phyloP scores from a whole-genome alignment of 169 alveolate species.

The Plasmodium gallinaceum region DNA sequence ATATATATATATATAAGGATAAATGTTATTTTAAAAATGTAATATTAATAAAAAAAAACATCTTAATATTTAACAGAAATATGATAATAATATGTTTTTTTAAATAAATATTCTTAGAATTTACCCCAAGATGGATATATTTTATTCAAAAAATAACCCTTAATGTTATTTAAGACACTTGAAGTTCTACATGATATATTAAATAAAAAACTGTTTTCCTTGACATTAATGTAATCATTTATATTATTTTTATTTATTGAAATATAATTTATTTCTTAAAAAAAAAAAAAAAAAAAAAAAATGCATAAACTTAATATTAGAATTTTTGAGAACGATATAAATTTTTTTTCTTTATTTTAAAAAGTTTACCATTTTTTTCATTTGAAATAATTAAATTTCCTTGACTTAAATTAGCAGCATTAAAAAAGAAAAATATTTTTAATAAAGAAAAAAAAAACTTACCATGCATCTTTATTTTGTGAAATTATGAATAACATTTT shows the following conservation, averaged over 20 bases:
- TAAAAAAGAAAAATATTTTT: slow-evolving; percentile 22
- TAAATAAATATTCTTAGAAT: not conserved
- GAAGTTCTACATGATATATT: slow-evolving; percentile 39
- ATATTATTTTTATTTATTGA: slow-evolving; percentile 30
- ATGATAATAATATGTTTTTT: too few relatives aligned
- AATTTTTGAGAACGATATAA: not conserved
- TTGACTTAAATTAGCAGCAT: slow-evolving; percentile 32
- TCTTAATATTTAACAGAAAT: too few relatives aligned
- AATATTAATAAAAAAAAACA: not conserved
- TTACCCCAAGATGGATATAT: slow-evolving; percentile 26
- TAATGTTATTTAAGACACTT: slow-evolving; percentile 6
- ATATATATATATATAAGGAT: not conserved
- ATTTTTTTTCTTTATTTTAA: slow-evolving; percentile 8
- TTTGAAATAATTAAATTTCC: slow-evolving; percentile 35
- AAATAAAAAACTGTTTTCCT: slow-evolving; percentile 33
- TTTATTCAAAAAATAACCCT: slow-evolving; percentile 11
- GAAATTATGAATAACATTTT: not conserved
- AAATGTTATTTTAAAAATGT: not conserved
- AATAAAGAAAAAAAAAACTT: slow-evolving; percentile 3
- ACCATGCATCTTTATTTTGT: slow-evolving; percentile 28
- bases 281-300: slow-evolving; percentile 5
- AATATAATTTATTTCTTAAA: slow-evolving; percentile 32
- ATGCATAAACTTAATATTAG: not conserved
- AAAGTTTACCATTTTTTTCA: slow-evolving; percentile 26
- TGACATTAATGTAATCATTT: slow-evolving; percentile 39